Percentiles rank a stretch among this genome's conserved stretches.
Conservation (phyloP, 1,284 basidiomycete species). For the Schizophyllum amplum region DNA sequence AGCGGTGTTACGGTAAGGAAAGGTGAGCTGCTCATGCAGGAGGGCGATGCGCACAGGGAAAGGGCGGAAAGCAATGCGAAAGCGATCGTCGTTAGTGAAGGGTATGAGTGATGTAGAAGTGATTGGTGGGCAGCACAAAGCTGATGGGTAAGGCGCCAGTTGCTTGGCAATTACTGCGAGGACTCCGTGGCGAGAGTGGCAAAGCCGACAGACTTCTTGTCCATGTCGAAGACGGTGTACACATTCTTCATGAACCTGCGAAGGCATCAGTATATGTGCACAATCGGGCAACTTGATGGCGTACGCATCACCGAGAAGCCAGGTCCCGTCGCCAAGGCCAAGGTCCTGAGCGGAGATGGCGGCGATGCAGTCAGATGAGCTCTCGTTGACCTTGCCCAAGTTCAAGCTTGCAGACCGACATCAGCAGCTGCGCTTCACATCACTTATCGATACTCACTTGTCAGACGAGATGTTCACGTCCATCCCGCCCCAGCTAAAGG, state of each 20-base stretch:
- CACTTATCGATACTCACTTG: conserved; percentile 1
- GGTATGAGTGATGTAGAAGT: background rate
- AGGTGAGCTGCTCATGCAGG: too few relatives aligned
- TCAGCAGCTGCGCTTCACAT: background rate
- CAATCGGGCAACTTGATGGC: background rate
- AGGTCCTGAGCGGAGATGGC: conserved; percentile 15
- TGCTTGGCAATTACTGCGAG: background rate
- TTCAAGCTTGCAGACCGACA: conserved; percentile 13
- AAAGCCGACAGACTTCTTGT: conserved; percentile 29
- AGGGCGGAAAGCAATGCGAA: background rate
- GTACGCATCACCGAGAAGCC: conserved; percentile 30
- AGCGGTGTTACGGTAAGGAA: background rate
- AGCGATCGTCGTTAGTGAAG: background rate
- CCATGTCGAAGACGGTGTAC: conserved; percentile 26
- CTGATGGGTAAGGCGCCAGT: too few relatives aligned
- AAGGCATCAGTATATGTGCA: background rate
- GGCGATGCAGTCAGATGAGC: conserved; percentile 18
- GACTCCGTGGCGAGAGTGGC: conserved; percentile 18
- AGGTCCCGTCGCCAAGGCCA: conserved; percentile 16
- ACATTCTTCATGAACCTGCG: conserved; percentile 14
- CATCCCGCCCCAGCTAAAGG: conserved; percentile 19
- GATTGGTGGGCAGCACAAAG: background rate
- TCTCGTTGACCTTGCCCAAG: conserved; percentile 14
- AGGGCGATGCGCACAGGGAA: background rate
- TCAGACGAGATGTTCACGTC: conserved; percentile 13